A percentile compares a stretch with the other conserved stretches of the same genome.
Evolutionary conservation across 495 filamentous ascomycete species (phyloP).

Genomic region (Eremomyces bilateralis): DNA sequence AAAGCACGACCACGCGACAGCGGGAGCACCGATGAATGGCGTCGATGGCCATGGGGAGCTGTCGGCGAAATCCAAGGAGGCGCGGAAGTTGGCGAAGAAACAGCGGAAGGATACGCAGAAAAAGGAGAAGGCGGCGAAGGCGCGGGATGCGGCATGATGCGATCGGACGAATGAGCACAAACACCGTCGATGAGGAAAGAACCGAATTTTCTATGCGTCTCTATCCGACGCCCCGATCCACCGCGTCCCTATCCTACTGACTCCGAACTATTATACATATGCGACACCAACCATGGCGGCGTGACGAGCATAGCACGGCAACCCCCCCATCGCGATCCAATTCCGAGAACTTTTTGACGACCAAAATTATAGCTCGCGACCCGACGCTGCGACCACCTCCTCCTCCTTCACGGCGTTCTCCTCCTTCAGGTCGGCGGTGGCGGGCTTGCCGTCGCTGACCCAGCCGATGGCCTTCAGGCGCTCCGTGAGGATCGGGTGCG

Average conservation of each 20-base stretch:
- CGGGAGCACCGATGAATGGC: no score
- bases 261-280: neutral
- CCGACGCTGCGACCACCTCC: no score
- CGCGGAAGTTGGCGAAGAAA: conserved; percentile 22
- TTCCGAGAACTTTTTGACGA: neutral
- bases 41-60: no score
- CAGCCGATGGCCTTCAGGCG: conserved; percentile 75
- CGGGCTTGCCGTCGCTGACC: conserved; percentile 37
- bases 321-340: neutral
- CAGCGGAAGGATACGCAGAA: conserved; percentile 18
- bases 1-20: no score
- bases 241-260: neutral
- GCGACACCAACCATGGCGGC: neutral
- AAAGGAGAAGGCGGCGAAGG: no score
- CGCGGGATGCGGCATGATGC: neutral
- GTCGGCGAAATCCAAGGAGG: no score
- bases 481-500: conserved; percentile 89
- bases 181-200: no score
- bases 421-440: conserved; percentile 8
- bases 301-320: neutral
- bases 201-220: no score
- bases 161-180: neutral
- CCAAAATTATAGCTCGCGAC: neutral
- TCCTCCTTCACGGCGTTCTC: conserved; percentile 12
- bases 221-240: no score